phyloP scores from a whole-genome alignment of 176 grass and related monocot species.

The maize (Zea mays) region Zm-B73-REFERENCE-NAM-5.0 NC_050098.1:175551501-175552000 shows the following conservation, averaged over 20 bases:
- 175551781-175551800: slow-evolving; percentile 83
- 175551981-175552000: slow-evolving; percentile 47
- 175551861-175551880: slow-evolving; percentile 60
- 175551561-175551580: slow-evolving; percentile 62
- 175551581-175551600: background rate
- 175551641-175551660: too few species aligned
- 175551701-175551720: slow-evolving; percentile 66
- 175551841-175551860: slow-evolving; percentile 53
- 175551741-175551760: slow-evolving; percentile 40
- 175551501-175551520: slow-evolving; percentile 87
- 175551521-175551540: slow-evolving; percentile 71
- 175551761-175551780: slow-evolving; percentile 96
- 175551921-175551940: slow-evolving; percentile 55
- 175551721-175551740: slow-evolving; percentile 61
- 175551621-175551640: too few species aligned
- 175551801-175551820: slow-evolving; percentile 81
- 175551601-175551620: background rate
- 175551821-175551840: slow-evolving; percentile 79
- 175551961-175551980: slow-evolving; percentile 52
- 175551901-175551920: slow-evolving; percentile 44
- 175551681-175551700: slow-evolving; percentile 74
- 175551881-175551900: slow-evolving; percentile 62
- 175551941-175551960: slow-evolving; percentile 90
- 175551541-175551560: slow-evolving; percentile 75
- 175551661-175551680: background rate